Evolutionary conservation across 176 grass and related monocot genomes (phyloP).

Genomic region (Oryza rufipogon): DNA sequence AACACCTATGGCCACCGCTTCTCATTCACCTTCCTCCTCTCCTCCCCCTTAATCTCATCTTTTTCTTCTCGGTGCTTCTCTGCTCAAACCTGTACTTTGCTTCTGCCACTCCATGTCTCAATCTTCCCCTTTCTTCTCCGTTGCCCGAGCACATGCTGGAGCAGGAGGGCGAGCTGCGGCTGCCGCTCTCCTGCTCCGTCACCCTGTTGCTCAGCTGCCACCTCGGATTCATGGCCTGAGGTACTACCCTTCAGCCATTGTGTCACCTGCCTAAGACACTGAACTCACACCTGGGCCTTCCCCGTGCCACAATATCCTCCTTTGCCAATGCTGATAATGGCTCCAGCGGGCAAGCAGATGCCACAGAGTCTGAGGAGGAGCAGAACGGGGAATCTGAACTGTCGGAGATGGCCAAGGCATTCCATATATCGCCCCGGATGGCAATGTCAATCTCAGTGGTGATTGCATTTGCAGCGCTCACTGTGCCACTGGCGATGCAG

Average conservation of each 20-base stretch:
- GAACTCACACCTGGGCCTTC: slow-evolving; percentile 30
- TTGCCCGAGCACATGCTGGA: slow-evolving; percentile 48
- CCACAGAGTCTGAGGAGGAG: slow-evolving; percentile 18
- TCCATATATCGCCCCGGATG: slow-evolving; percentile 75
- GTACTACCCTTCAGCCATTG: slow-evolving; percentile 22
- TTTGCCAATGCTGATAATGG: slow-evolving; percentile 58
- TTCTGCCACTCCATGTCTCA: slow-evolving; percentile 62
- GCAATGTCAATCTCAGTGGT: slow-evolving; percentile 63
- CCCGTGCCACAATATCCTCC: slow-evolving; percentile 63
- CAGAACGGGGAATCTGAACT: slow-evolving; percentile 35
- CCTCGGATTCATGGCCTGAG: slow-evolving; percentile 26
- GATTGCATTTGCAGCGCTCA: slow-evolving; percentile 78
- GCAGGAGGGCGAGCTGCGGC: slow-evolving; percentile 51
- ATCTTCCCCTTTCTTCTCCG: slow-evolving; percentile 71
- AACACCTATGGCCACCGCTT: slow-evolving; percentile 51
- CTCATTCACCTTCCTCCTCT: slow-evolving; percentile 40
- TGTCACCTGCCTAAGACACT: slow-evolving; percentile 28
- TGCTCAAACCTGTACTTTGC: neutral
- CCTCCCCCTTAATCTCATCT: slow-evolving; percentile 46
- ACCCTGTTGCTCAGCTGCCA: slow-evolving; percentile 38
- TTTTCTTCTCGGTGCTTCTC: slow-evolving; percentile 15
- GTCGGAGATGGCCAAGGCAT: slow-evolving; percentile 82
- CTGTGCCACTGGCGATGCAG: slow-evolving; percentile 68
- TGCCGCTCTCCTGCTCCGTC: slow-evolving; percentile 56
- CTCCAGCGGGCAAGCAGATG: slow-evolving; percentile 34